A percentile compares a stretch with the other conserved stretches of the same genome.
Conservation (phyloP, 345 rosid genomes). For the Moricandia moricandioides region DNA sequence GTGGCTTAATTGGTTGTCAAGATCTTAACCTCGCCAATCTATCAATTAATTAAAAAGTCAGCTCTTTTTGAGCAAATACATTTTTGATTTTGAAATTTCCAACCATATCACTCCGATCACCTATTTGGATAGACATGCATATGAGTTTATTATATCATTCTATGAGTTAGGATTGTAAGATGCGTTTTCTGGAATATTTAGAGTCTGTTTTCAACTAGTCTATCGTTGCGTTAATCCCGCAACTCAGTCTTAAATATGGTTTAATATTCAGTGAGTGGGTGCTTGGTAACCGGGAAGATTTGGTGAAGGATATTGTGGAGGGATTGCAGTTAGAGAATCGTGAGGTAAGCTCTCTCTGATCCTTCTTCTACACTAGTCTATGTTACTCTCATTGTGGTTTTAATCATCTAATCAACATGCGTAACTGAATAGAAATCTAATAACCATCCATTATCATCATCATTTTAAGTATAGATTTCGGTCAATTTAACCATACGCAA, state of each 20-base stretch:
- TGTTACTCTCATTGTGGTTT: not conserved
- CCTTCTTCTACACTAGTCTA: not conserved
- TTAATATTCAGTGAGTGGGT: conserved; percentile 79
- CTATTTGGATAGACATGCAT: conserved; percentile 6
- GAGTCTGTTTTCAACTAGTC: not conserved
- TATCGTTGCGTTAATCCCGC: not conserved
- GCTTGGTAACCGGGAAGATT: conserved; percentile 90
- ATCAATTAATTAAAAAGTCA: not conserved
- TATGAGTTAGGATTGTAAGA: not conserved
- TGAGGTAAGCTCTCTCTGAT: conserved; percentile 58
- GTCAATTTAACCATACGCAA: not conserved
- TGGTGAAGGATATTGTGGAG: conserved; percentile 75
- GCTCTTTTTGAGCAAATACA: not conserved
- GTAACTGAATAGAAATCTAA: not conserved
- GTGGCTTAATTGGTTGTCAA: not conserved
- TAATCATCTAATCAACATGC: not conserved
- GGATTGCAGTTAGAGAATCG: conserved; percentile 70
- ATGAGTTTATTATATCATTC: not conserved
- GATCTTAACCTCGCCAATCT: not conserved
- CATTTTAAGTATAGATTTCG: not conserved
- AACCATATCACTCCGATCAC: not conserved
- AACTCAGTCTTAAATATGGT: conserved; percentile 9
- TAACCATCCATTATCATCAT: not conserved
- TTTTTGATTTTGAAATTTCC: not conserved
- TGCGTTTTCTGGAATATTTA: not conserved